Conservation (phyloP, 192 early-diverging fungal species). For the Coemansia sp. region DNA sequence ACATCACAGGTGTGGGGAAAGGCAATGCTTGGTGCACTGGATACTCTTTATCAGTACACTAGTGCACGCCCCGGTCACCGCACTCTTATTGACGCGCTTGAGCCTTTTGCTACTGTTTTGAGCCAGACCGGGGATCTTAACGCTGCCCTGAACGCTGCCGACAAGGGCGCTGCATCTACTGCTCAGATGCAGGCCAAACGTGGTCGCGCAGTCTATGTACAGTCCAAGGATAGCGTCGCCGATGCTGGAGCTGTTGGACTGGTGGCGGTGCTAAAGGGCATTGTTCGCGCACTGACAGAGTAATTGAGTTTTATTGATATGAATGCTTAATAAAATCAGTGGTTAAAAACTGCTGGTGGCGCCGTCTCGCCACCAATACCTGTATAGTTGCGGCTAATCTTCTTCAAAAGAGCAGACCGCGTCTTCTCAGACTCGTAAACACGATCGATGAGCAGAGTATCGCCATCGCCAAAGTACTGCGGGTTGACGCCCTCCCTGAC, state of each 20-base stretch:
- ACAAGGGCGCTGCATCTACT: slow-evolving; percentile 56
- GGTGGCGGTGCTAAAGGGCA: slow-evolving; percentile 55
- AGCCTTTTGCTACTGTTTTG: slow-evolving; percentile 61
- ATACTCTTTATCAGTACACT: slow-evolving; percentile 62
- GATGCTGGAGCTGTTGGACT: slow-evolving; percentile 67
- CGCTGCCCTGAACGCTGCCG: slow-evolving; percentile 55
- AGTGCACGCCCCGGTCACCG: slow-evolving; percentile 69
- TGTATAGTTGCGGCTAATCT: slow-evolving; percentile 35
- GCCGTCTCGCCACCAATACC: slow-evolving; percentile 39
- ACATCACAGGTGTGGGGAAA: slow-evolving; percentile 46
- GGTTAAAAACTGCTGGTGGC: slow-evolving; percentile 30
- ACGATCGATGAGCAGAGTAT: slow-evolving; percentile 44
- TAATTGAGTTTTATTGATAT: neutral
- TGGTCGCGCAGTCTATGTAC: slow-evolving; percentile 65
- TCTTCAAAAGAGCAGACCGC: slow-evolving; percentile 31
- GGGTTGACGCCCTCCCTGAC: slow-evolving; percentile 19
- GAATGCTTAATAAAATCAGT: slow-evolving; percentile 1
- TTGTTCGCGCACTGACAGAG: slow-evolving; percentile 43
- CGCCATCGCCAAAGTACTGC: slow-evolving; percentile 41
- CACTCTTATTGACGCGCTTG: slow-evolving; percentile 68
- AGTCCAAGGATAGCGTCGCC: slow-evolving; percentile 44
- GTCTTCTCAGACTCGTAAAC: slow-evolving; percentile 44
- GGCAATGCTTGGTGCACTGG: slow-evolving; percentile 58
- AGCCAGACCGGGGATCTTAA: slow-evolving; percentile 37
- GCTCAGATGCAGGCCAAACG: slow-evolving; percentile 58